phyloP scores from a whole-genome alignment of 2,329 filamentous ascomycete genomes.

The Verticillium nubilum region DNA sequence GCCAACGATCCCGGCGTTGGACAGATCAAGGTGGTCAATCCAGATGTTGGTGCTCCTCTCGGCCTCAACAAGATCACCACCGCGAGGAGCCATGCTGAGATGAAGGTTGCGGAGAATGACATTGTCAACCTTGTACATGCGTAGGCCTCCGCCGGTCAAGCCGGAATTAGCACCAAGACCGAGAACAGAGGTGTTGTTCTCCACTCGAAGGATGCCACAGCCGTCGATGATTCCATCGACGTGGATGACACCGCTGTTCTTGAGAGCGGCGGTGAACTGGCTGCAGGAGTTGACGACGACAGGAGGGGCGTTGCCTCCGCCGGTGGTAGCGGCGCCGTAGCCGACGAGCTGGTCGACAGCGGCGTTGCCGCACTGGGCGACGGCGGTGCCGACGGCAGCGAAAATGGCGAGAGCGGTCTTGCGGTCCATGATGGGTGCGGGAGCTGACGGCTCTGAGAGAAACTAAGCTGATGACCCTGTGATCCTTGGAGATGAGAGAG shows the following conservation, averaged over 20 bases:
- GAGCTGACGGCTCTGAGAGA: background rate
- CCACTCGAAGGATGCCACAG: slow-evolving; percentile 32
- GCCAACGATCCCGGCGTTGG: slow-evolving; percentile 27
- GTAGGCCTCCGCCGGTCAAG: slow-evolving; percentile 32
- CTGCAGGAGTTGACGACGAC: background rate
- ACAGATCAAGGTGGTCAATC: slow-evolving; percentile 46
- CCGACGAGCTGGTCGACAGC: background rate
- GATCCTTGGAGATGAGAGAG: no score
- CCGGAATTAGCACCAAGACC: slow-evolving; percentile 35
- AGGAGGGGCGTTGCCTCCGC: background rate
- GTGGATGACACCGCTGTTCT: slow-evolving; percentile 24
- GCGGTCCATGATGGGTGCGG: background rate
- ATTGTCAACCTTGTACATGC: slow-evolving; percentile 38
- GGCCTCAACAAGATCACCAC: slow-evolving; percentile 39
- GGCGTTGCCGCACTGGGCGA: background rate
- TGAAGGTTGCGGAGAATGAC: slow-evolving; percentile 48
- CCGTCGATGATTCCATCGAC: slow-evolving; percentile 34
- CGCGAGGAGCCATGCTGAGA: slow-evolving; percentile 35
- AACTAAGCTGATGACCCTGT: no score
- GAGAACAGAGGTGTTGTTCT: slow-evolving; percentile 42
- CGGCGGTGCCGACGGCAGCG: background rate
- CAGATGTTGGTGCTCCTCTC: slow-evolving; percentile 39
- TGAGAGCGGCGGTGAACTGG: background rate
- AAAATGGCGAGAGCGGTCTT: background rate
- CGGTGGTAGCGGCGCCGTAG: background rate